Evolutionary conservation across 2,329 filamentous ascomycete genomes (phyloP).

Genomic region (Cercospora berteroae): DNA sequence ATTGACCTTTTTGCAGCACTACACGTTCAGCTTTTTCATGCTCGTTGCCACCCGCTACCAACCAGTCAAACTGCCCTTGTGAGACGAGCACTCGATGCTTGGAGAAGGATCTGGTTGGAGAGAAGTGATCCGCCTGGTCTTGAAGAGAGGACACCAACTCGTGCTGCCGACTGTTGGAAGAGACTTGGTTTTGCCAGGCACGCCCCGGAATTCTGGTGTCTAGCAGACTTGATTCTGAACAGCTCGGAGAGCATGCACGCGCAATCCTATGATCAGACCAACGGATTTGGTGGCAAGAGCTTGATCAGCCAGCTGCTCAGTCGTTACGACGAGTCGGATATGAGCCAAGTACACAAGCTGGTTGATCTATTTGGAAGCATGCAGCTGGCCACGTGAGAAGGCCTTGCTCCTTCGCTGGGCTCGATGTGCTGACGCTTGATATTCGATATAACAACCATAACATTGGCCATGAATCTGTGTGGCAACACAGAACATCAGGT

Average conservation of each 20-base stretch:
- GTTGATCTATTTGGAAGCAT: conserved; percentile 8
- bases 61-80: conserved; percentile 5
- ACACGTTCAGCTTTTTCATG: conserved; percentile 9
- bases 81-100: not conserved
- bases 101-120: conserved; percentile 4
- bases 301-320: conserved; percentile 1
- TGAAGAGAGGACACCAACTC: not conserved
- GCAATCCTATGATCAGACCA: not conserved
- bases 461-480: not conserved
- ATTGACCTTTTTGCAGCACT: not conserved
- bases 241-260: not conserved
- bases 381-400: not conserved
- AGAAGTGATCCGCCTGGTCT: not conserved
- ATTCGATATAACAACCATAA: not conserved
- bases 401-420: not conserved
- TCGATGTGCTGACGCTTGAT: not conserved
- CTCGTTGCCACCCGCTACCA: conserved; percentile 7
- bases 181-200: conserved; percentile 1
- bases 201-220: conserved; percentile 8
- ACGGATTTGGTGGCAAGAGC: not conserved
- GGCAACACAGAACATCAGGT: not conserved
- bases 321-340: conserved; percentile 7
- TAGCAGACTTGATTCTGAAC: conserved; percentile 4
- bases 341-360: conserved; percentile 7
- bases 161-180: conserved; percentile 1